Conservation (phyloP, 331 rosid species). For the Quercus tomentella region DNA sequence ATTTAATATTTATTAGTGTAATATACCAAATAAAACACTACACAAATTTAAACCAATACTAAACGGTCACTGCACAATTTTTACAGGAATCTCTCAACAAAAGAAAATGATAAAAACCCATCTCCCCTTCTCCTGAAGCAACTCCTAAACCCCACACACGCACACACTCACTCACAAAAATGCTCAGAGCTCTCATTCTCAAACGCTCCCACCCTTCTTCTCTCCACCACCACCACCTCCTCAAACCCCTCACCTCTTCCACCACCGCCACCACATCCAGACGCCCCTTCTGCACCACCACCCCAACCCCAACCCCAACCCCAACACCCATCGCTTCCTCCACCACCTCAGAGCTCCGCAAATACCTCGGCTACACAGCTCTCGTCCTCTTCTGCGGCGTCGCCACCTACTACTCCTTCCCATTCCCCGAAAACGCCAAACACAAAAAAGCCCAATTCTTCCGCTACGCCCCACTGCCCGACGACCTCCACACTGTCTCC, state of each 20-base stretch:
- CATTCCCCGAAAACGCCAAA: slow-evolving; percentile 68
- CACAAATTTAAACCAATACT: too few species aligned
- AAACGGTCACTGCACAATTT: too few species aligned
- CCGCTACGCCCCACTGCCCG: slow-evolving; percentile 94
- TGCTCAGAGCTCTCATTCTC: slow-evolving; percentile 48
- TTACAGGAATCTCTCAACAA: too few species aligned
- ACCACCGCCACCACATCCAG: slow-evolving; percentile 19
- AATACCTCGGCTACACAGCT: slow-evolving; percentile 76
- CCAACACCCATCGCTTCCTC: slow-evolving; percentile 34
- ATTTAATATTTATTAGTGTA: too few species aligned
- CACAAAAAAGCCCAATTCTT: slow-evolving; percentile 92
- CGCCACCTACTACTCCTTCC: slow-evolving; percentile 86
- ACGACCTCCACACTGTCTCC: slow-evolving; percentile 83
- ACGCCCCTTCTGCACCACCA: slow-evolving; percentile 39
- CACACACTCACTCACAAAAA: neutral
- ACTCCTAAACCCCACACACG: neutral
- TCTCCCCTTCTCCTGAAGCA: neutral
- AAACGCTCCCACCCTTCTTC: slow-evolving; percentile 38
- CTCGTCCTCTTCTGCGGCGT: slow-evolving; percentile 73
- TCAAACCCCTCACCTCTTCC: slow-evolving; percentile 10
- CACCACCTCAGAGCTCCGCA: slow-evolving; percentile 62
- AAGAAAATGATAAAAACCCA: neutral
- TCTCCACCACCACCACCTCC: slow-evolving; percentile 19
- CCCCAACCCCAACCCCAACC: slow-evolving; percentile 33
- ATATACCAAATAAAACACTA: too few species aligned